Conservation (phyloP, 768 basidiomycete species). For the Collybiopsis luxurians region DNA sequence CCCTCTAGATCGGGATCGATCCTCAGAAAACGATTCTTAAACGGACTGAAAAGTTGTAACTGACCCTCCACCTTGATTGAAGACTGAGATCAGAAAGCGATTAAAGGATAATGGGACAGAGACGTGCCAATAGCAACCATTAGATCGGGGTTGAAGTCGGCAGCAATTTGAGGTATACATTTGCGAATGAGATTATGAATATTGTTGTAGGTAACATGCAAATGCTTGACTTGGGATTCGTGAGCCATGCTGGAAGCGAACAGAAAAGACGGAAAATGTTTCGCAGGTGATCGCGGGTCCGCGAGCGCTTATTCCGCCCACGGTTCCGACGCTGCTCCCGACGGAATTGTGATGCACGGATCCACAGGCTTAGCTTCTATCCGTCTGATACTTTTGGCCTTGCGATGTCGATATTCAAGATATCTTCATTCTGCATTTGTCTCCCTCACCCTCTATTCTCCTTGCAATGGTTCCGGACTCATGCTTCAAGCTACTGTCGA, state of each 20-base stretch:
- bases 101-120: neutral
- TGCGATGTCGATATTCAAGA: too few relatives aligned
- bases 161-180: conserved; percentile 63
- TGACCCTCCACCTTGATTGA: conserved; percentile 73
- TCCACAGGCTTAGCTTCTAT: too few relatives aligned
- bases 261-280: neutral
- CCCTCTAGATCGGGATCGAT: conserved; percentile 49
- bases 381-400: too few relatives aligned
- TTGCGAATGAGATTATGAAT: conserved; percentile 85
- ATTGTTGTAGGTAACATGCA: conserved; percentile 84
- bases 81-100: conserved; percentile 5
- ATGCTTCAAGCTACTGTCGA: too few relatives aligned
- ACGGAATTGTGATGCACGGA: too few relatives aligned
- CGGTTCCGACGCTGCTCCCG: too few relatives aligned
- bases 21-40: neutral
- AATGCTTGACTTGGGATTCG: conserved; percentile 51
- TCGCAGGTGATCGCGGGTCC: neutral
- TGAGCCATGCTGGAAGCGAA: conserved; percentile 28
- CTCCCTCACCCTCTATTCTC: too few relatives aligned
- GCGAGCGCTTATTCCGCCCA: too few relatives aligned
- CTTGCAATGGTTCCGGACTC: too few relatives aligned
- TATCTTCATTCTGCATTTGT: too few relatives aligned
- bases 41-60: conserved; percentile 26
- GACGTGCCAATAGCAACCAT: conserved; percentile 76
- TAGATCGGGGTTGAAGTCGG: conserved; percentile 82